These are phyloP conservation scores for Scutellaria galericulata DNA, from an alignment of 257 asterid genomes.

Conservation along the genomic window DNA sequence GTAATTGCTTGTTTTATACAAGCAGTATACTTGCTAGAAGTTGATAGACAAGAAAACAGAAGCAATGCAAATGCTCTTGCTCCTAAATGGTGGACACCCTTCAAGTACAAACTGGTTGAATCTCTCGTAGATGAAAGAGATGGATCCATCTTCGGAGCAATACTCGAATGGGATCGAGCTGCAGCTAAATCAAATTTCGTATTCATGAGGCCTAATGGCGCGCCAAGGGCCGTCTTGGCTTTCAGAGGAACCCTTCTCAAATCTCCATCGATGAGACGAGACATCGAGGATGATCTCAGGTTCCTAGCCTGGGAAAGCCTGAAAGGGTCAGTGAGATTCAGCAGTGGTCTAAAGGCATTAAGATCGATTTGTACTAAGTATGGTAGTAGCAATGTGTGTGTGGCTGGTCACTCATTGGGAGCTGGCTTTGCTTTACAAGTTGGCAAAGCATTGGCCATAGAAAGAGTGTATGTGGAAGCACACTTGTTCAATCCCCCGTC, in stretches of 20 bases:
- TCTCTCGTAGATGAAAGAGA: slow-evolving; percentile 79
- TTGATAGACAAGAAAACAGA: slow-evolving; percentile 85
- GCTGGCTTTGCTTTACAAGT: slow-evolving; percentile 95
- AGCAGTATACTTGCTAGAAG: slow-evolving; percentile 88
- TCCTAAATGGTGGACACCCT: slow-evolving; percentile 98
- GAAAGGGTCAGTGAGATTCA: slow-evolving; percentile 81
- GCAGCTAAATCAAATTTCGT: slow-evolving; percentile 77
- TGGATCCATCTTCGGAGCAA: slow-evolving; percentile 90
- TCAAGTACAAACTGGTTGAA: slow-evolving; percentile 79
- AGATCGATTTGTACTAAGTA: slow-evolving; percentile 53
- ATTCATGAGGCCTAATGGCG: slow-evolving; percentile 75
- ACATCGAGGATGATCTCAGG: slow-evolving; percentile 80
- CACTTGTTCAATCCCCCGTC: slow-evolving; percentile 97
- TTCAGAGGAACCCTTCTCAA: slow-evolving; percentile 85
- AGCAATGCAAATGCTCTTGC: slow-evolving; percentile 70
- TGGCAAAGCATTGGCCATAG: slow-evolving; percentile 79
- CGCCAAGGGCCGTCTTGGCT: slow-evolving; percentile 82
- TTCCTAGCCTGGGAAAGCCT: slow-evolving; percentile 88
- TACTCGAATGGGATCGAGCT: slow-evolving; percentile 87
- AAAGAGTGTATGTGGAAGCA: slow-evolving; percentile 73
- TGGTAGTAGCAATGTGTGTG: slow-evolving; percentile 68
- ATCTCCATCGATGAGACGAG: slow-evolving; percentile 75
- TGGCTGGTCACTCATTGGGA: slow-evolving; percentile 90
- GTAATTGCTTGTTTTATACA: slow-evolving; percentile 91
- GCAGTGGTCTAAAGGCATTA: slow-evolving; percentile 51